phyloP scores from a whole-genome alignment of 1,284 basidiomycete species.

The Moniliophthora roreri region DNA sequence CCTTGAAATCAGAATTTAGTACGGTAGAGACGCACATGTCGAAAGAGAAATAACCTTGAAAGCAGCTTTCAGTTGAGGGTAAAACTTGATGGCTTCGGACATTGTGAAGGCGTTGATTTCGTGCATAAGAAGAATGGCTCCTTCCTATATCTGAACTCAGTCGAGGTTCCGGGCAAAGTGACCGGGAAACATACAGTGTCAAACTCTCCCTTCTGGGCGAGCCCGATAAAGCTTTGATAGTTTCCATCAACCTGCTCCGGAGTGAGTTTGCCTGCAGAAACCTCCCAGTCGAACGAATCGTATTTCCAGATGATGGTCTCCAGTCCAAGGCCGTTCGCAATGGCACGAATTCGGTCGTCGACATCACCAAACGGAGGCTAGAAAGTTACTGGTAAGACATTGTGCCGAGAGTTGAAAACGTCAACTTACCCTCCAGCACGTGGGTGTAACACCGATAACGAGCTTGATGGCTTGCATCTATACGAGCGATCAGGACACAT shows the following conservation, averaged over 20 bases:
- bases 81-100: constrained; percentile 24
- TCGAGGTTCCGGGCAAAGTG: not conserved
- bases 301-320: constrained; percentile 65
- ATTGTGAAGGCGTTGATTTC: constrained; percentile 28
- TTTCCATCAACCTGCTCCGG: constrained; percentile 37
- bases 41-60: constrained; percentile 33
- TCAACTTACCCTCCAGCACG: constrained; percentile 58
- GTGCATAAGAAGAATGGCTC: constrained; percentile 44
- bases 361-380: constrained; percentile 64
- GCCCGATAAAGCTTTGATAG: constrained; percentile 39
- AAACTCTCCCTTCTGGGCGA: constrained; percentile 39
- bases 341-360: constrained; percentile 71
- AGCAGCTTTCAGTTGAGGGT: constrained; percentile 31
- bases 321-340: constrained; percentile 58
- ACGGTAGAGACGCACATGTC: not conserved
- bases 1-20: too few species aligned
- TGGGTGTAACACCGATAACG: constrained; percentile 61
- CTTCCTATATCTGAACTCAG: constrained; percentile 27
- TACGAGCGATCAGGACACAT: not conserved
- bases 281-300: constrained; percentile 73
- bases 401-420: not conserved
- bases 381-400: not conserved
- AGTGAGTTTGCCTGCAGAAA: constrained; percentile 41
- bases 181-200: constrained; percentile 26
- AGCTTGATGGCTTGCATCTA: constrained; percentile 52